Conservation (phyloP, 257 asterid species). For the Rhazya stricta region DNA sequence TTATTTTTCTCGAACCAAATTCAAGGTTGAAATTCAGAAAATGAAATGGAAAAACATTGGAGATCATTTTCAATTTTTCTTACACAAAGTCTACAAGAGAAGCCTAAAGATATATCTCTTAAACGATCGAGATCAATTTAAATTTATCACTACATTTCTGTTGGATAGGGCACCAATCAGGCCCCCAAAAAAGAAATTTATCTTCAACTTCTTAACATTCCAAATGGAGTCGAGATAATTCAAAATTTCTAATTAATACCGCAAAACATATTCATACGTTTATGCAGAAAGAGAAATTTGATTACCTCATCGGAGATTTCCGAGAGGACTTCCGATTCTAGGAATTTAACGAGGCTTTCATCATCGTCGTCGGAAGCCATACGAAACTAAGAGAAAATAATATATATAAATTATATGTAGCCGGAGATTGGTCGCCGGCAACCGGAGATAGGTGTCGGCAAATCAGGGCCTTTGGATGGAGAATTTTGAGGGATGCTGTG, state of each 20-base stretch:
- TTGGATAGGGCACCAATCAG: background rate
- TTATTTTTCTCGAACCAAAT: background rate
- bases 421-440: constrained; percentile 38
- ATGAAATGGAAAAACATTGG: too few species aligned
- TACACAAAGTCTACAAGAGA: background rate
- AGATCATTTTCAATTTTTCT: background rate
- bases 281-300: background rate
- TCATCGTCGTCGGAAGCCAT: constrained; percentile 93
- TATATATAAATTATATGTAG: background rate
- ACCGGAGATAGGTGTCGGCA: constrained; percentile 34
- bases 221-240: background rate
- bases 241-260: background rate
- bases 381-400: background rate
- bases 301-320: constrained; percentile 64
- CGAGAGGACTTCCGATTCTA: constrained; percentile 73
- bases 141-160: background rate
- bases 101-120: background rate
- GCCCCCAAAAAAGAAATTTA: background rate
- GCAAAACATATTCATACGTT: background rate
- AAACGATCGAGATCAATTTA: background rate
- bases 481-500: background rate
- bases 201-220: background rate
- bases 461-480: constrained; percentile 45
- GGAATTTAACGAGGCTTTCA: constrained; percentile 68
- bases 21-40: background rate